Base-by-base conservation (phyloP, 73 alveolate species). In the Tetrahymena malaccensis region DNA sequence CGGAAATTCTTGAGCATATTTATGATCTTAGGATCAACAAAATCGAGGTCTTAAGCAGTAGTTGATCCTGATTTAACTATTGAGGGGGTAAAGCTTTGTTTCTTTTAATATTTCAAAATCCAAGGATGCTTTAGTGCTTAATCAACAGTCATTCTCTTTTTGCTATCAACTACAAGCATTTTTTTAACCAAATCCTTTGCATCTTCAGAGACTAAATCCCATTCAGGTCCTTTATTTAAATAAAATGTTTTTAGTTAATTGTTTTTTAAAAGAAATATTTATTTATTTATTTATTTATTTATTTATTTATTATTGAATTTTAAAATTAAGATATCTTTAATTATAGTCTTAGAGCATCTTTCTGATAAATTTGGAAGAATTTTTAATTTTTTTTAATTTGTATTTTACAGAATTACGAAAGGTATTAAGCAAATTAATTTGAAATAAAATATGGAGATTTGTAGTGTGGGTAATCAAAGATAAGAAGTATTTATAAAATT, bases 1-100 rank as follows among this genome's bases (percentile, higher is more conserved):
- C 94, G 50, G 95, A 96, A 96, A 44, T 96, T 85, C 58, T 94
- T 95, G 17, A 98, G 95, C 57, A 94, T 94, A 15, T 43, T 85
- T 17, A 96, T 83, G 33, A 96, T 94, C 6, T 27, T 93, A 43
- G 96, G 85, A 84, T 96, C 95, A 34, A 89, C 94, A 27, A n/a
- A 22, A 21, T 43, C 70, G 1, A 38, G 35, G 21, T 85, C 93
- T 94, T 94, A 94, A 7, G 31, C 50, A 2, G 40, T 56, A 17
- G 94, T 34, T 94, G 96, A 94, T 17, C 94, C 93, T 38, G 93
- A 84, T 22, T 93, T 83, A 34, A 33, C 8, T 3, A 31, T 58
- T 19, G 43, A n/a, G 15, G 34, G 12, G 10, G 55, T 15, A 40
- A 85, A 85, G 94, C 94, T 85, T n/a, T 16, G 9, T 85, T 85